Conservation (phyloP, 768 basidiomycete species). For the Rhizopogon roseolus region DNA sequence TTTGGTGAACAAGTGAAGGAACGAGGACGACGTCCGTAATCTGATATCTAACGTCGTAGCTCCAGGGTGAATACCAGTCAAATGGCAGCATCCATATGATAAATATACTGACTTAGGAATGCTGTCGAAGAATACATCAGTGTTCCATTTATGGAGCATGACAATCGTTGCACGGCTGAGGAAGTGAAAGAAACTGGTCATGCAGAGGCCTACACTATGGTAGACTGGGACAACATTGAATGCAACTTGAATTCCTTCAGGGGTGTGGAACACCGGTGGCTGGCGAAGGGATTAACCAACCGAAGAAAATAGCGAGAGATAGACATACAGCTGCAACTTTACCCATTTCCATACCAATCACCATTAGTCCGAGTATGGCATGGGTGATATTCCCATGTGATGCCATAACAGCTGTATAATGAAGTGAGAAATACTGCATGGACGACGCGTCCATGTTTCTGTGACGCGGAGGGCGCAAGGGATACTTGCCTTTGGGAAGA, state of each 20-base stretch:
- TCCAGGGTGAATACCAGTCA: background rate
- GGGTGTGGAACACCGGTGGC: constrained; percentile 31
- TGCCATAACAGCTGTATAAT: constrained; percentile 50
- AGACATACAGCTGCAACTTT: constrained; percentile 32
- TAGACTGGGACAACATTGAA: constrained; percentile 58
- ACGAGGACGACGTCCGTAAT: constrained; percentile 42
- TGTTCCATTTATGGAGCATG: constrained; percentile 51
- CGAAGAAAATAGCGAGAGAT: constrained; percentile 25
- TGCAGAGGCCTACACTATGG: constrained; percentile 53
- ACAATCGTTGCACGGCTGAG: constrained; percentile 39
- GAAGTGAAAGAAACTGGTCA: constrained; percentile 40
- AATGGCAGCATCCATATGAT: background rate
- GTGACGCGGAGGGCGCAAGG: background rate
- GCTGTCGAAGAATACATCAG: constrained; percentile 37
- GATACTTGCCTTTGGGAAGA: constrained; percentile 50
- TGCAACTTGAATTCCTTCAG: constrained; percentile 35
- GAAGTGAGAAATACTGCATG: background rate
- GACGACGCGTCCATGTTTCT: background rate
- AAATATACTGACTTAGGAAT: constrained; percentile 45
- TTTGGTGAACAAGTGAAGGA: constrained; percentile 54
- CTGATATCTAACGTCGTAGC: constrained; percentile 36
- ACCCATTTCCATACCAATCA: constrained; percentile 18
- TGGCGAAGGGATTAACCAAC: constrained; percentile 35
- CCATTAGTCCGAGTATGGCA: constrained; percentile 30
- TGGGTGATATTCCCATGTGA: constrained; percentile 52